A percentile compares a stretch with the other conserved stretches of the same genome.
Conservation (phyloP, 352 stramenopile genomes). For the Phytophthora rubi region DNA sequence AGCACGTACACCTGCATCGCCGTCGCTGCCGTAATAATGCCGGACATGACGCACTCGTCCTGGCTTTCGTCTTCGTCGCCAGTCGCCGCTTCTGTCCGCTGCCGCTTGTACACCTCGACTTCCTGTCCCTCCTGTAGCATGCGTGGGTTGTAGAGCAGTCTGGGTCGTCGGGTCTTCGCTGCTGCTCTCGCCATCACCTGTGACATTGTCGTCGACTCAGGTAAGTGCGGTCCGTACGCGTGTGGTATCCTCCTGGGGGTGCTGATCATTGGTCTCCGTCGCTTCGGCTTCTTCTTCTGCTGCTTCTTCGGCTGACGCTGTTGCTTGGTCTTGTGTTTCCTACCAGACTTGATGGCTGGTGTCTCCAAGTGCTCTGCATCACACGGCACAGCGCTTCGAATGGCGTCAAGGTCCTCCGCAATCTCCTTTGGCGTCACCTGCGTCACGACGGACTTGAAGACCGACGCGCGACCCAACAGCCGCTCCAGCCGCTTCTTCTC, state of each 20-base stretch:
- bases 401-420: conserved; percentile 46
- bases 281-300: conserved; percentile 28
- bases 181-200: neutral
- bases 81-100: conserved; percentile 4
- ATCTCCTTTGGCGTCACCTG: conserved; percentile 42
- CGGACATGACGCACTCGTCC: conserved; percentile 38
- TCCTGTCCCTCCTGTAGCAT: conserved; percentile 70
- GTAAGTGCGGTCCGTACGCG: conserved; percentile 18
- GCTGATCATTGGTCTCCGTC: conserved; percentile 28
- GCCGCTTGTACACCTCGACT: conserved; percentile 48
- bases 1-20: conserved; percentile 55
- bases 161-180: conserved; percentile 16
- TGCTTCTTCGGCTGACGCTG: conserved; percentile 1
- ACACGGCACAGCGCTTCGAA: conserved; percentile 31
- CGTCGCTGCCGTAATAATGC: conserved; percentile 61
- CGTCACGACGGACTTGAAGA: conserved; percentile 57
- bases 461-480: conserved; percentile 52
- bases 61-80: conserved; percentile 14
- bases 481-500: conserved; percentile 67
- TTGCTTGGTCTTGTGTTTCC: conserved; percentile 24
- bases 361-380: neutral
- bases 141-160: conserved; percentile 52
- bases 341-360: conserved; percentile 1
- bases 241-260: conserved; percentile 32
- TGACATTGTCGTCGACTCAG: conserved; percentile 15